Evolutionary conservation across 495 filamentous ascomycete species (phyloP).

Genomic region (Bombardia bombarda): DNA sequence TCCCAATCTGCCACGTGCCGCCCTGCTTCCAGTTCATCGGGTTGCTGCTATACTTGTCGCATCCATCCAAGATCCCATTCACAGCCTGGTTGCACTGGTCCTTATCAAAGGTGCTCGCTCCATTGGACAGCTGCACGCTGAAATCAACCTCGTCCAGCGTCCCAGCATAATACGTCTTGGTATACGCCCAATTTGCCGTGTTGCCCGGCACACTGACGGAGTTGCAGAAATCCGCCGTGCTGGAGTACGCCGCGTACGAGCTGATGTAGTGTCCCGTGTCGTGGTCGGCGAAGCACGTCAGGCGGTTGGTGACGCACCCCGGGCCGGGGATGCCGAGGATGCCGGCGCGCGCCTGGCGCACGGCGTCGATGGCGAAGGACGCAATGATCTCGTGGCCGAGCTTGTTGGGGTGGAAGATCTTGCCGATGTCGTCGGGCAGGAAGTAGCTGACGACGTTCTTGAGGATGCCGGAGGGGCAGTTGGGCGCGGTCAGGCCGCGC

Average conservation of each 20-base stretch:
- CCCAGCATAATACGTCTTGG: conserved; percentile 6
- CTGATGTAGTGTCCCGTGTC: background rate
- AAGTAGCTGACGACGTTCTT: background rate
- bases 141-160: conserved; percentile 16
- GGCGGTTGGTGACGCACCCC: conserved; percentile 5
- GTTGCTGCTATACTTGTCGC: conserved; percentile 28
- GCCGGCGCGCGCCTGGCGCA: conserved; percentile 8
- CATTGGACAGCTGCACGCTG: conserved; percentile 3
- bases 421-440: conserved; percentile 17
- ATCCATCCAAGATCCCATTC: conserved; percentile 15
- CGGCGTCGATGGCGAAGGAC: conserved; percentile 9
- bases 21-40: conserved; percentile 30
- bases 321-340: conserved; percentile 3
- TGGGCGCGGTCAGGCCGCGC: background rate
- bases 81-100: conserved; percentile 8
- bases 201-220: background rate
- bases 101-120: conserved; percentile 5
- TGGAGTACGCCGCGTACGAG: conserved; percentile 1
- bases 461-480: conserved; percentile 8
- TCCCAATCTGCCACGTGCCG: conserved; percentile 14
- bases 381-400: conserved; percentile 16
- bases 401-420: conserved; percentile 24
- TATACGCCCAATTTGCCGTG: conserved; percentile 1
- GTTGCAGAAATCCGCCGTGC: conserved; percentile 12
- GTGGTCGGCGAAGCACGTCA: conserved; percentile 7